Evolutionary conservation across 495 filamentous ascomycete species (phyloP), one percentile per base, ranked within the genome.

Genomic region (Trypethelium eluteriae): DNA sequence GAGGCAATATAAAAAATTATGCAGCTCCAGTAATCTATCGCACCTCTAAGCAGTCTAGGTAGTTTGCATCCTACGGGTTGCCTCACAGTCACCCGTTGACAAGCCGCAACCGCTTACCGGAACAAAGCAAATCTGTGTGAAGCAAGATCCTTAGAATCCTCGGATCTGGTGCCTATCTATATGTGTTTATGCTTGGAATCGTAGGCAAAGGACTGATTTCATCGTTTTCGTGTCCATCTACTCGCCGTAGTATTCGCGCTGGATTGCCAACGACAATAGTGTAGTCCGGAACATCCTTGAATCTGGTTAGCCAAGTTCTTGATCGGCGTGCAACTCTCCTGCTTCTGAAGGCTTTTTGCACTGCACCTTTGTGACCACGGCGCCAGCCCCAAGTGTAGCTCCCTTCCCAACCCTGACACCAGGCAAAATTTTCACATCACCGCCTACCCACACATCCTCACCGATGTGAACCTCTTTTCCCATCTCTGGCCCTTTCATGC

Each of bases 391-490:
- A 70, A 96, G 81, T 0, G 87, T 87, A 18, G 83, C 83, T 0
- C 91, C 88, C 69, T 83, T 88, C 0, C 93, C 92, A 67, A 96
- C 87, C 6, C 80, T 93, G 35, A 97, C 89, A 0, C 93, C 93
- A 0, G 90, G 86, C 18, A 89, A 74, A 6, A 97, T 80, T 47
- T 82, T 83, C 9, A 89, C 90, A 73, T 88, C 88, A 0, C 92
- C 92, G 0, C 89, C 91, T 36, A 97, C 74, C 92, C 93, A 97
- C 70, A 90, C 94, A 74, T 96, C 93, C 70, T 95, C 89, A 0
- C 87, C 91, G 66, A 96, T 86, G 14, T 77, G 81, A 69, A 97
- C 89, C 18, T 89, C 87, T 65, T 82, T 85, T 0, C 92, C 92
- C 35, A 77, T 70, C 76, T 96, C 92, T 0, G 92, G 89, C 0